These are phyloP conservation scores for Telopea speciosissima DNA, from an alignment of 177 flowering plant species.

Conservation along the genomic window DNA sequence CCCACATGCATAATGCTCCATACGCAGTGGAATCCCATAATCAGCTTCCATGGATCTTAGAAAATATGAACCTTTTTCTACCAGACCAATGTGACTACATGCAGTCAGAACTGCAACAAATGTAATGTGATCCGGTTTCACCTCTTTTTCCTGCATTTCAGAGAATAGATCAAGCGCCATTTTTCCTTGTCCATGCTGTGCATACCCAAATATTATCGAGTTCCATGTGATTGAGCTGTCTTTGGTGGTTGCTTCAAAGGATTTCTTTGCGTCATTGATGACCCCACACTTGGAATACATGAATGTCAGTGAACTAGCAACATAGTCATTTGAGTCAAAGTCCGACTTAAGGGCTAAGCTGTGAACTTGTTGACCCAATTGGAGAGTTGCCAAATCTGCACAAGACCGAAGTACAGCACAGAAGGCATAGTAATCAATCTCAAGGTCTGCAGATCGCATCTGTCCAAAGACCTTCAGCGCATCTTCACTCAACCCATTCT, in stretches of 20 bases:
- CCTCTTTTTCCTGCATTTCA: constrained; percentile 43
- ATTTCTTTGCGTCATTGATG: constrained; percentile 61
- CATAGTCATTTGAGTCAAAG: constrained; percentile 50
- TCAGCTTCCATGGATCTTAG: constrained; percentile 53
- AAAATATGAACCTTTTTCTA: constrained; percentile 47
- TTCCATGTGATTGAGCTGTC: constrained; percentile 67
- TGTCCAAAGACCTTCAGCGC: constrained; percentile 47
- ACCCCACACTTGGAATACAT: constrained; percentile 89
- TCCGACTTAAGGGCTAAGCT: constrained; percentile 48
- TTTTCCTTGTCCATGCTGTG: constrained; percentile 79
- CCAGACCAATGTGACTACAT: constrained; percentile 76
- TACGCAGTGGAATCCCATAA: constrained; percentile 54
- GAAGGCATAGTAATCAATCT: constrained; percentile 62
- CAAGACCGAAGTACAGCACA: constrained; percentile 69
- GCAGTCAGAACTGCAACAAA: constrained; percentile 80
- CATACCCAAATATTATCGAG: constrained; percentile 70
- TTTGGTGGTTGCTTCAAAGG: constrained; percentile 45
- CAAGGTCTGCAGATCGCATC: constrained; percentile 39
- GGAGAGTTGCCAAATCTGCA: constrained; percentile 71
- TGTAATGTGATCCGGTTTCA: constrained; percentile 74
- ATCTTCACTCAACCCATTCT: constrained; percentile 53
- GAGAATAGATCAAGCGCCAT: constrained; percentile 56
- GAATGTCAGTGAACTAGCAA: constrained; percentile 63
- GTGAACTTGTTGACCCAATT: constrained; percentile 73
- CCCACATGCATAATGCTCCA: constrained; percentile 91